Evolutionary conservation across 306 rosid species (phyloP), one percentile per base, ranked within the genome.

Genomic region (Quercus suber): DNA sequence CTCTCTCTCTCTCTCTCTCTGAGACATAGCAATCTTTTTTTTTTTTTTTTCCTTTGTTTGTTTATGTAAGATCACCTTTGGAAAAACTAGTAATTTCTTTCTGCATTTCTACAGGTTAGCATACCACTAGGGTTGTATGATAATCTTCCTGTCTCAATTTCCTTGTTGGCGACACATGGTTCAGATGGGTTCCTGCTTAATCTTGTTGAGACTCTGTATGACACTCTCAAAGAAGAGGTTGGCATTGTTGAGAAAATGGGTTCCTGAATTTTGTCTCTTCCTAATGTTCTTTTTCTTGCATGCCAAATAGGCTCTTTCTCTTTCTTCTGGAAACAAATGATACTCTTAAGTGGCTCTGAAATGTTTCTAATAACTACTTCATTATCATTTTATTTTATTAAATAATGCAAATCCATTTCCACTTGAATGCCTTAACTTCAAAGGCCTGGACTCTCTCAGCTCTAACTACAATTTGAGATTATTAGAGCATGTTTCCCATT

Each of bases 121-220:
- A 84, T 95, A 68, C 99, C 99, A 33, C 84, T 91, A 52, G 94
- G 96, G 76, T 56, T 86, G 89, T 78, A 87, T 60, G 78, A 90
- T 51, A 73, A 79, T 52, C 90, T 94, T 81, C 99, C 99, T 23
- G 75, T 87, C 69, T 85, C 99, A 53, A 76, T 94, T 83, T 94
- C 99, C 52, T 73, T 94, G 80, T 25, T 94, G 86, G 97, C 95
- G 31, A 86, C 70, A 58, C 91, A 89, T 55, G 97, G 97, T 68
- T 89, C 93, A 31, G 99, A 94, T 85, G 87, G 87, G 52, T 91
- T 94, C 78, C 84, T 94, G 78, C 97, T 93, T 28, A 85, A 84
- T 81, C 82, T 91, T 79, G 92, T 91, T 1, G 91, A 93, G 87
- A 81, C 77, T 83, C 84, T 95, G 69, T 84, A 87, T 76, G 80